A percentile compares a stretch with the other conserved stretches of the same genome.
Evolutionary conservation across 345 rosid genomes (phyloP).

Genomic region (Aquilaria malaccensis): DNA sequence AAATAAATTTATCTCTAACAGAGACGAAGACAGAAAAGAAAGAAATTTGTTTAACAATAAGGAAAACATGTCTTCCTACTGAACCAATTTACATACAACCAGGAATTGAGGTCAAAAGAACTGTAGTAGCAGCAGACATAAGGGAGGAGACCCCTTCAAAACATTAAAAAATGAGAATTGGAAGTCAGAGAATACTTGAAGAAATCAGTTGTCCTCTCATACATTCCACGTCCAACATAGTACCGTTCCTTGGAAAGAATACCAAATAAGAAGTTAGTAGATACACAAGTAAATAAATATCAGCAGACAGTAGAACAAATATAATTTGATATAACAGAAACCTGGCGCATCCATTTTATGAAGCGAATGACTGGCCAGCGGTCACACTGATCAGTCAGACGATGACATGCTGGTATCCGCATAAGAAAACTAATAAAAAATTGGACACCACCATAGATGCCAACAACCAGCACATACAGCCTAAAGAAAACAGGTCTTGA

Average conservation of each 20-base stretch:
- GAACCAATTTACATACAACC: not conserved
- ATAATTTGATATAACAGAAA: conserved; percentile 18
- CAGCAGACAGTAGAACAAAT: not conserved
- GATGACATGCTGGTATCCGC: conserved; percentile 86
- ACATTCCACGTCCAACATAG: conserved; percentile 97
- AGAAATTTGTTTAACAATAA: too few species aligned
- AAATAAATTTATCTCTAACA: too few species aligned
- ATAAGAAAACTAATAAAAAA: conserved; percentile 74
- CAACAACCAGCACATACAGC: conserved; percentile 67
- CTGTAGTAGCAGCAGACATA: not conserved
- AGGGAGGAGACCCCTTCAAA: not conserved
- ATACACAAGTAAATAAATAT: conserved; percentile 1
- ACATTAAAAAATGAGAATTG: not conserved
- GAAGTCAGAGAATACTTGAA: conserved; percentile 49
- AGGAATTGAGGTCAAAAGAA: not conserved
- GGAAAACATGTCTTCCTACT: not conserved
- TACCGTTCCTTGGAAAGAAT: conserved; percentile 63
- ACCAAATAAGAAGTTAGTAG: conserved; percentile 13
- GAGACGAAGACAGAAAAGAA: too few species aligned
- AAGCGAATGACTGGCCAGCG: conserved; percentile 70
- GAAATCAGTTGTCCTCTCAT: conserved; percentile 84
- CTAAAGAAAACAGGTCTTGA: conserved; percentile 41
- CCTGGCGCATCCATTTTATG: conserved; percentile 99
- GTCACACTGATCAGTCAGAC: conserved; percentile 72
- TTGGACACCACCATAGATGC: conserved; percentile 78